Conservation (phyloP, 2,329 filamentous ascomycete genomes). For the Aspergillus niger region DNA sequence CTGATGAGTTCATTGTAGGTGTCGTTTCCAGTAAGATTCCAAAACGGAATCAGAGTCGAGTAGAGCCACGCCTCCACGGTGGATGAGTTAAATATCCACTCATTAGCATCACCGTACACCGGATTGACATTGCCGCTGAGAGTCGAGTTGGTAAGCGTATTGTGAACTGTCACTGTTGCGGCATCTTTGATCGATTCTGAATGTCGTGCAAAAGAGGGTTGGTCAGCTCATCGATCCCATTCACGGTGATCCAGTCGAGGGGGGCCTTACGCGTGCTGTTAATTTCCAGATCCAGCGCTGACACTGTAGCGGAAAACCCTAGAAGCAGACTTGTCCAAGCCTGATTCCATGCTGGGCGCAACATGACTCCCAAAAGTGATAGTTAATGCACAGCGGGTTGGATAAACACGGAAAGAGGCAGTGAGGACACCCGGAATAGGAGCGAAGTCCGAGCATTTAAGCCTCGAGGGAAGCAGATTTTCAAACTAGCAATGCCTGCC, state of each 20-base stretch:
- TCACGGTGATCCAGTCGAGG: not conserved
- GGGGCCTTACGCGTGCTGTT: not conserved
- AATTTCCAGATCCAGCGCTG: not conserved
- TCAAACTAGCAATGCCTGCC: not conserved
- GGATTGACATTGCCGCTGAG: not conserved
- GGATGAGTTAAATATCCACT: not conserved
- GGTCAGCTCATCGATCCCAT: not conserved
- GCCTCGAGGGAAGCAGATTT: not conserved
- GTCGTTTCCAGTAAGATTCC: not conserved
- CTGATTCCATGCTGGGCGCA: not conserved
- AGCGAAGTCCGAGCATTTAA: not conserved
- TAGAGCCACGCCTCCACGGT: not conserved
- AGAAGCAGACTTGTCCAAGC: not conserved
- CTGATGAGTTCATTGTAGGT: not conserved
- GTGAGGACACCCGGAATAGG: not conserved
- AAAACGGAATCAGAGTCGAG: not conserved
- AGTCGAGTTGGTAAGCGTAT: not conserved
- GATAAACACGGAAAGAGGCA: not conserved
- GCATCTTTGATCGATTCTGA: not conserved
- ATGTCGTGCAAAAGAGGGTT: not conserved
- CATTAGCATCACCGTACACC: not conserved
- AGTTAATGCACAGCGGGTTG: not conserved
- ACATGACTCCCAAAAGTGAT: not conserved
- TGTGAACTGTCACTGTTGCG: not conserved
- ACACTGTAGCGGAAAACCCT: not conserved